Evolutionary conservation across 2,329 filamentous ascomycete species (phyloP), one percentile per base, ranked within the genome.

Genomic region (Stachybotrys chlorohalonatus): DNA sequence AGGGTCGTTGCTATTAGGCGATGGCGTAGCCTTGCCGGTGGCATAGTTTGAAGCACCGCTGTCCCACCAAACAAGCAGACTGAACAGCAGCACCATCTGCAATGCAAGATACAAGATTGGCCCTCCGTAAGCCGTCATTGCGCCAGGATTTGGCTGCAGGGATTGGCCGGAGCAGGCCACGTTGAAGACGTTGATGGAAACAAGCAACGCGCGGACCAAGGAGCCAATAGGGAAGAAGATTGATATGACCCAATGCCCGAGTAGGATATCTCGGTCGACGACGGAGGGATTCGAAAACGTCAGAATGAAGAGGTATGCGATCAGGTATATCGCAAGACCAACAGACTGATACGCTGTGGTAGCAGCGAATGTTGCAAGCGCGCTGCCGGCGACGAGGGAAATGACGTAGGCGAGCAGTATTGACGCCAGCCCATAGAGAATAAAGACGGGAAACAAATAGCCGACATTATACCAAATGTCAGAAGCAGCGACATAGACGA

Each of bases 31-130:
- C 46, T 57, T 60, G 13, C 57, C 59, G 5, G 52, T 52, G 42
- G 52, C 49, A 45, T 39, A 58, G 15, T 53, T 58, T 11, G 58
- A 58, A 51, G 56, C 55, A 7, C 87, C 89, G 52, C 85, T 87
- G 63, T 95, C 90, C 64, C 84, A 81, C 84, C 85, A 91, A 7
- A 95, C 74, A 0, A 95, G 76, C 17, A 89, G 67, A 0, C 77
- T 71, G 59, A 92, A 87, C 1, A 92, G 75, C 13, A 87, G 56
- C 16, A 87, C 68, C 0, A 82, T 80, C 64, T 95, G 90, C 0
- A 90, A 49, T 51, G 88, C 77, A 0, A 95, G 79, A 66, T 93
- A 95, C 0, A 92, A 70, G 32, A 95, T 90, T 0, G 89, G 89
- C 0, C 88, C 89, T 32, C 90, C 90, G 61, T 90, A 95, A 13